Base-by-base conservation (phyloP, 1,139 yeast species). In the Debaryomycetaceae sp. region DNA sequence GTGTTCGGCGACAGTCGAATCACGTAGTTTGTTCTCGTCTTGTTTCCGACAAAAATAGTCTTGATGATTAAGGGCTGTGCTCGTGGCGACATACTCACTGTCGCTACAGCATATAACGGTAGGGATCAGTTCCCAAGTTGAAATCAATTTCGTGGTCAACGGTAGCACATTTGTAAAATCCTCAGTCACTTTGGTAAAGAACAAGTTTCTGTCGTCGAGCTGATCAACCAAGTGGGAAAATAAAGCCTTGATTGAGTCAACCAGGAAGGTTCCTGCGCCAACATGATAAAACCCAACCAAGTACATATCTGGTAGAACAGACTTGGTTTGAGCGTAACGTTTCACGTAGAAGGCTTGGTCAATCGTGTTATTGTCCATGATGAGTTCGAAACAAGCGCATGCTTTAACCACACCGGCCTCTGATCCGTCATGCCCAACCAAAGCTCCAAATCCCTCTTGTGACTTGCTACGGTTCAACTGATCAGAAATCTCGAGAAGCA, bases 251-350 rank as follows among this genome's bases (percentile, higher is more conserved):
- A 10, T 6, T 13, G 18, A 11, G 18, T 20, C 16, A 5, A 16
- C 5, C 4, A 20, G 23, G 6, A 15, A 23, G 12, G 25, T 13
- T 13, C 22, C 25, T 8, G 13, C 14, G 8, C 25, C 16, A 2
- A 55, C 36, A 11, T 47, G 47, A 34, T 57, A 60, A 2, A 57
- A 25, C 0, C 67, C 67, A 5, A 58, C 36, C 4, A 58, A 37
- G 10, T 36, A 30, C 18, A 42, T 44, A 18, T 47, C 45, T 1
- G 64, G 62, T 10, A 43, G 33, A 1, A 58, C 53, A 0, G 52
- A 43, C 12, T 37, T 32, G 34, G 52, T 51, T 32, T 58, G 62
- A 4, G 40, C 46, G 22, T 44, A 37, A 29, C 63, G 39, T 22
- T 39, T 45, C 13, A 41, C 27, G 32, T 45, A 58, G 4, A 40